These are phyloP conservation scores for Apiotrichum siamense DNA, from an alignment of 1,284 basidiomycete genomes.

Conservation along the genomic window DNA sequence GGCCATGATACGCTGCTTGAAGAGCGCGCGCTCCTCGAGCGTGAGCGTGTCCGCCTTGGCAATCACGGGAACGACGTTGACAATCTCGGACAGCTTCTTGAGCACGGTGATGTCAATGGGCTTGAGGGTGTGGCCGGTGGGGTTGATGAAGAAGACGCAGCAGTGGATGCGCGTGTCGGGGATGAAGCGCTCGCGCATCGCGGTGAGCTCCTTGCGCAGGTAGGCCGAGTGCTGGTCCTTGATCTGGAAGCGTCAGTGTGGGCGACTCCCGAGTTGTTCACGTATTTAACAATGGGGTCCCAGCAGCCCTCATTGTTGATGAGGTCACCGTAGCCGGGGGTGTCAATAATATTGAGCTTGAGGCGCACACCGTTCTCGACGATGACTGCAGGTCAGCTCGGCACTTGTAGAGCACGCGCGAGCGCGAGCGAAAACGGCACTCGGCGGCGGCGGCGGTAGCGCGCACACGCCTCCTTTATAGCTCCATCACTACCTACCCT, in stretches of 20 bases:
- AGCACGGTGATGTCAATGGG: conserved; percentile 96
- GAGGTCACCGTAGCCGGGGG: conserved; percentile 96
- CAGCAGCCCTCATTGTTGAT: conserved; percentile 99
- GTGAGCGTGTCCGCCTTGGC: conserved; percentile 97
- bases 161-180: conserved; percentile 98
- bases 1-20: conserved; percentile 93
- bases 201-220: conserved; percentile 96
- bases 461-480: not conserved
- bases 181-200: conserved; percentile 97
- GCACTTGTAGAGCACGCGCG: not conserved
- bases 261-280: conserved; percentile 49
- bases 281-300: conserved; percentile 98
- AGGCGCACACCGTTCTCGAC: conserved; percentile 94
- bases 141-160: conserved; percentile 97
- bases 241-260: conserved; percentile 33
- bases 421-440: not conserved
- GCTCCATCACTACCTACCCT: conserved; percentile 58
- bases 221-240: conserved; percentile 97
- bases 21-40: conserved; percentile 81
- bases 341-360: conserved; percentile 96
- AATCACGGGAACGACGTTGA: conserved; percentile 97
- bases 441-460: too few species aligned
- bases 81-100: conserved; percentile 97
- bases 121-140: conserved; percentile 85
- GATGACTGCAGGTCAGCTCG: conserved; percentile 59